Evolutionary conservation across 2,329 filamentous ascomycete genomes (phyloP).

Genomic region (Neospermospora avenae): DNA sequence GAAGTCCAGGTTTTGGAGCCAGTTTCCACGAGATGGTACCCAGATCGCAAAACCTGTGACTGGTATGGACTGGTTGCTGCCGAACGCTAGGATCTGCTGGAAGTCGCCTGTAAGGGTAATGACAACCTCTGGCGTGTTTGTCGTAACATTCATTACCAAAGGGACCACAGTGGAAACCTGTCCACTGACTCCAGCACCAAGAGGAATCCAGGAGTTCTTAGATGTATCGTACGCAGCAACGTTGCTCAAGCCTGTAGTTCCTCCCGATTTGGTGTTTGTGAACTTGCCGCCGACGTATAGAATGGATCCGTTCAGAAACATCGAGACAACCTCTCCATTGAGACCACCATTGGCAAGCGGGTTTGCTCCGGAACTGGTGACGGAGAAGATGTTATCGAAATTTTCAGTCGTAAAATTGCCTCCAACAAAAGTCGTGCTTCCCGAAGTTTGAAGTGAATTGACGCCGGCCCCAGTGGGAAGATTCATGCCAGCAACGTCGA

Average conservation of each 20-base stretch:
- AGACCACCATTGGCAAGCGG: slow-evolving; percentile 69
- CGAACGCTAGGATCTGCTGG: slow-evolving; percentile 66
- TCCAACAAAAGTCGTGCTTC: slow-evolving; percentile 68
- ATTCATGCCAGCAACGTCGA: slow-evolving; percentile 71
- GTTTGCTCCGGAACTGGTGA: slow-evolving; percentile 61
- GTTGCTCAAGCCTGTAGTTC: slow-evolving; percentile 64
- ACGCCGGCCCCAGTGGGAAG: slow-evolving; percentile 68
- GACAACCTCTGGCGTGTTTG: slow-evolving; percentile 64
- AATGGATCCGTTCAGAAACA: slow-evolving; percentile 60
- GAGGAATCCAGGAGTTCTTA: slow-evolving; percentile 67
- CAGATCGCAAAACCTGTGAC: slow-evolving; percentile 83
- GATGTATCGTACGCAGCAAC: slow-evolving; percentile 72
- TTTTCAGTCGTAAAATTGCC: slow-evolving; percentile 75
- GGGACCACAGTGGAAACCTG: slow-evolving; percentile 71
- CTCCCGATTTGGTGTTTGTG: slow-evolving; percentile 63
- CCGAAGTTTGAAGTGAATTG: slow-evolving; percentile 61
- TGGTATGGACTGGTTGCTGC: slow-evolving; percentile 54
- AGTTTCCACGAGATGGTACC: slow-evolving; percentile 81
- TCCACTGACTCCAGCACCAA: slow-evolving; percentile 86
- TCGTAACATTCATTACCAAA: slow-evolving; percentile 74
- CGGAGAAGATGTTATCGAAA: slow-evolving; percentile 73
- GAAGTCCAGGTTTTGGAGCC: slow-evolving; percentile 76
- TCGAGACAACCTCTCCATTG: slow-evolving; percentile 71
- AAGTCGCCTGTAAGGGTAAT: slow-evolving; percentile 82
- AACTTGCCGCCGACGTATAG: slow-evolving; percentile 87